Evolutionary conservation across 2,329 filamentous ascomycete species (phyloP), one percentile per base, ranked within the genome.

Genomic region (Blumeriella jaapii): DNA sequence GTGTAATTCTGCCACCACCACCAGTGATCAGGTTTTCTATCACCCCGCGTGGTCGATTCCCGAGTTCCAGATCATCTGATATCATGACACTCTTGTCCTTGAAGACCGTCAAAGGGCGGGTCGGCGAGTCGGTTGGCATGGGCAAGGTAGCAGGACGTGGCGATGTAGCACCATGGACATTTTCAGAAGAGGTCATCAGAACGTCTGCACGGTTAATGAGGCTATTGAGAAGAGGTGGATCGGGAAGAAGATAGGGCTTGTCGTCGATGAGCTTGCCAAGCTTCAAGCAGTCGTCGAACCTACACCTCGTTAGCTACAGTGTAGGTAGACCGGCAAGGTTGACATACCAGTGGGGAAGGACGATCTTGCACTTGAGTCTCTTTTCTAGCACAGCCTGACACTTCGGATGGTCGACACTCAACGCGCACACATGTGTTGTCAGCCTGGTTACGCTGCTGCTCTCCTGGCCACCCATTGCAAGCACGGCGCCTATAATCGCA

Each of bases 271-370:
- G 77, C 58, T 85, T 87, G 31, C 89, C 87, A 17, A 98, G 73
- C 59, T 83, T 91, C 48, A 98, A 72, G 59, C 91, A 98, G 56
- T 95, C 89, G 50, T 96, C 89, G 54, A 98, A 95, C 86, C 82
- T 87, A 43, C 23, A 15, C 8, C 22, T 17, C n/a, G 38, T 57
- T 44, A 60, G 51, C 31, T 41, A 27, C 27, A 18, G 2, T 20
- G 27, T 4, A 23, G 30, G 17, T 24, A 19, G 24, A 12, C n/a
- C 2, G 8, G 7, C 4, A 24, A 5, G 10, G 2, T 26, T 4
- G 35, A 29, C 28, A 20, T 62, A 86, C 84, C 91, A 96, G 55
- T 96, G 91, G 23, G 91, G 91, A 34, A 98, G 66, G 12, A 98
- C 83, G 40, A 95, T 80, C 59, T 85, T 87, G 58, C 75, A 75